Evolutionary conservation across 768 basidiomycete genomes (phyloP).

Genomic region (Agrocybe pediades): DNA sequence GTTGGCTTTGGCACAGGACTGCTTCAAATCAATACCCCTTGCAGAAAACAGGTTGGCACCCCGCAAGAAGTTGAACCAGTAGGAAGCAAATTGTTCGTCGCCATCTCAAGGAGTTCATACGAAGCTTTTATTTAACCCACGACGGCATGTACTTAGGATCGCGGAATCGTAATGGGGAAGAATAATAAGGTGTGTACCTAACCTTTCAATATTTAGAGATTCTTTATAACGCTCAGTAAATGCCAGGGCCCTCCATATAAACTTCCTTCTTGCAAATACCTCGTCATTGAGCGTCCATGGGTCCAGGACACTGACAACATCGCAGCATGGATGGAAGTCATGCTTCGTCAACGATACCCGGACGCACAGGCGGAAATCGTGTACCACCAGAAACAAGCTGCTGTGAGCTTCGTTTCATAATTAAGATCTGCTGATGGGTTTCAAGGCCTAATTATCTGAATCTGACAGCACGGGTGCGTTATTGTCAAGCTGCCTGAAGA

Average conservation of each 20-base stretch:
- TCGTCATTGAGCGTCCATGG: constrained; percentile 32
- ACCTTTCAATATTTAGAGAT: neutral
- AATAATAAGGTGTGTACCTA: neutral
- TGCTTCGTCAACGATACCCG: constrained; percentile 31
- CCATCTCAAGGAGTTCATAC: too few species aligned
- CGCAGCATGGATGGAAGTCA: constrained; percentile 35
- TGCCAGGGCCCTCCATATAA: constrained; percentile 17
- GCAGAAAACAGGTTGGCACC: too few species aligned
- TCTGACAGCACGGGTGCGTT: constrained; percentile 22
- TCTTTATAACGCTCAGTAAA: neutral
- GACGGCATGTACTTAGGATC: too few species aligned
- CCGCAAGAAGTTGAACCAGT: too few species aligned
- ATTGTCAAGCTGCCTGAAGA: constrained; percentile 29
- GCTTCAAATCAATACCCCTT: too few species aligned
- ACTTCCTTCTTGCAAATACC: neutral
- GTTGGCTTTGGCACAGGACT: too few species aligned
- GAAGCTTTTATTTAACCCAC: too few species aligned
- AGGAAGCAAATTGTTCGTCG: too few species aligned
- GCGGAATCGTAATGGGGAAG: too few species aligned
- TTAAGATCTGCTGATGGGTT: neutral
- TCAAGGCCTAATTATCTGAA: constrained; percentile 17
- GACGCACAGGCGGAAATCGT: constrained; percentile 22
- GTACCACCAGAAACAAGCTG: constrained; percentile 30
- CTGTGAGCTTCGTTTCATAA: constrained; percentile 12
- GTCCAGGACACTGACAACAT: constrained; percentile 23